phyloP scores from a whole-genome alignment of 2,329 filamentous ascomycete species.

The Claviceps spartinae region DNA sequence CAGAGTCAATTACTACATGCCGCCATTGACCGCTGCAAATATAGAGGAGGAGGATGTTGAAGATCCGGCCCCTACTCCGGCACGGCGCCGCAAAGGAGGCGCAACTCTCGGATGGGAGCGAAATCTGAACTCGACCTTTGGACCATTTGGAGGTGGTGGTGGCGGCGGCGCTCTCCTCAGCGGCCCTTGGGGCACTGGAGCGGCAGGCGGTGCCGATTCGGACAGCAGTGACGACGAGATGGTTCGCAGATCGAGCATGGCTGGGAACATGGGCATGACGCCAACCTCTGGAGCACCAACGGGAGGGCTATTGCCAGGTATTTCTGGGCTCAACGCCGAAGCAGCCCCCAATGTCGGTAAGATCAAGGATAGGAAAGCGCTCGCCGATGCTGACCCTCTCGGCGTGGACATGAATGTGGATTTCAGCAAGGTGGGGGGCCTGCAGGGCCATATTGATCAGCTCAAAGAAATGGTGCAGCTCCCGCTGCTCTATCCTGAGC shows the following conservation, averaged over 20 bases:
- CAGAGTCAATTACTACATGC: constrained; percentile 74
- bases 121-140: constrained; percentile 75
- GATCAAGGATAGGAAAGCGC: constrained; percentile 79
- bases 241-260: constrained; percentile 42
- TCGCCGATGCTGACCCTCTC: constrained; percentile 87
- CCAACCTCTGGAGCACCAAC: constrained; percentile 35
- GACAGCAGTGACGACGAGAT: constrained; percentile 95
- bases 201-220: constrained; percentile 70
- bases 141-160: constrained; percentile 80
- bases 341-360: constrained; percentile 74
- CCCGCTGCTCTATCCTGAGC: constrained; percentile 84
- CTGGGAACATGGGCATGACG: constrained; percentile 50
- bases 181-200: constrained; percentile 61
- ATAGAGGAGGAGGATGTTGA: constrained; percentile 64
- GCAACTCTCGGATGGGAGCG: constrained; percentile 57
- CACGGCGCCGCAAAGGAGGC: constrained; percentile 49
- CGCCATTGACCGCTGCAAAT: constrained; percentile 47
- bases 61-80: constrained; percentile 52
- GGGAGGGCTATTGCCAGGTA: constrained; percentile 30
- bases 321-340: constrained; percentile 27
- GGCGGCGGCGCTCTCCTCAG: constrained; percentile 58
- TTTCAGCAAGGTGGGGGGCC: constrained; percentile 85
- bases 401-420: constrained; percentile 87
- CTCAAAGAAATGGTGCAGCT: constrained; percentile 98
- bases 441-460: constrained; percentile 89